Evolutionary conservation across 192 early-diverging fungal genomes (phyloP).

Genomic region (Linnemannia exigua): DNA sequence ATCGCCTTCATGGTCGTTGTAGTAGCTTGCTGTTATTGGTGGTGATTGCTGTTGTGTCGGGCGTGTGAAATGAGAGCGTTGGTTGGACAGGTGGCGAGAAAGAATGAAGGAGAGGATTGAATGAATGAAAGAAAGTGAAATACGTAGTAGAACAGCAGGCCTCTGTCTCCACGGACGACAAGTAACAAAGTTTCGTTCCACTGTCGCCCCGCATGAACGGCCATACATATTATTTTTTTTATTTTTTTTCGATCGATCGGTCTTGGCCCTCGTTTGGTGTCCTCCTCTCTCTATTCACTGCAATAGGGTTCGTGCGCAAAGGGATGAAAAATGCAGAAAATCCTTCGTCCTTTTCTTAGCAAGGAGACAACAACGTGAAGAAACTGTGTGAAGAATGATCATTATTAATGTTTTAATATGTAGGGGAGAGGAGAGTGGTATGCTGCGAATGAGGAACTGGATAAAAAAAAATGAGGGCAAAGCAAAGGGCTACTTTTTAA

Average conservation of each 20-base stretch:
- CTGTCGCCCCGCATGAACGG: neutral
- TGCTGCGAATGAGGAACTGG: neutral
- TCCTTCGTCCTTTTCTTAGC: neutral
- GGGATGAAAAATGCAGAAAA: neutral
- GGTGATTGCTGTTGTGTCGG: neutral
- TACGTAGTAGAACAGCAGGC: neutral
- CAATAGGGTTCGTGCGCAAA: neutral
- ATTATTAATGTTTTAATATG: conserved; percentile 1
- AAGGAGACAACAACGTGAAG: neutral
- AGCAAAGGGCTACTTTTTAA: neutral
- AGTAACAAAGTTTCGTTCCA: neutral
- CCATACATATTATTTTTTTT: neutral
- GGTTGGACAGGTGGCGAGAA: neutral
- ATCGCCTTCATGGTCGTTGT: conserved; percentile 51
- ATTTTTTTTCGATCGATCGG: conserved; percentile 31
- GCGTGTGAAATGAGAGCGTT: neutral
- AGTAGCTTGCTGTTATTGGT: neutral
- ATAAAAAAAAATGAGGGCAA: neutral
- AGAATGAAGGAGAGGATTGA: neutral
- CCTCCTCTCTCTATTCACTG: too few relatives aligned
- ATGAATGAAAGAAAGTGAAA: neutral
- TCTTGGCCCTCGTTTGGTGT: conserved; percentile 18
- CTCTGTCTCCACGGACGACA: neutral
- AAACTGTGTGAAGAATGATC: neutral
- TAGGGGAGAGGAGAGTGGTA: neutral